Base-by-base conservation (phyloP, 2,329 filamentous ascomycete species). In the Colletotrichum spaethianum region DNA sequence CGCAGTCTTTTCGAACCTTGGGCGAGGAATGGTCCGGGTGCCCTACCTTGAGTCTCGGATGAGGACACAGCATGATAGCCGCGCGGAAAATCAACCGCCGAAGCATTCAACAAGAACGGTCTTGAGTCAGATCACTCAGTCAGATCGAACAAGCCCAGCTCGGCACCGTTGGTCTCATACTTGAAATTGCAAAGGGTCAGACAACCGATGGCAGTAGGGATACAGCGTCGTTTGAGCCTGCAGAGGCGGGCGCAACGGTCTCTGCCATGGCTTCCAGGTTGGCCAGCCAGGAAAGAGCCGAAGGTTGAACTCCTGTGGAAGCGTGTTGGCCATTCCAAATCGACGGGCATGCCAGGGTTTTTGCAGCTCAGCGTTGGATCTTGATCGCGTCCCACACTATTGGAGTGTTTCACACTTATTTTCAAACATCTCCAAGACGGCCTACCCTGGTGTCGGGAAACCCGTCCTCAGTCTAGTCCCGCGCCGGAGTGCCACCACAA, bases 361-460 rank as follows among this genome's bases (percentile, higher is more conserved):
- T 38, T 60, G 57, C 65, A 72, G 44, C 53, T 53, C 69, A 64
- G 69, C 53, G 59, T 69, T 46, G 53, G 65, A 69, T 69, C 65
- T 69, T 68, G 69, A 63, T 68, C 64, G 23, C 64, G 57, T 63
- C 57, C 64, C 68, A 66, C 68, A 63, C 68, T 20, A 59, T 61
- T 72, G 65, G 56, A 55, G 52, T 40, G 69, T 72, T 72, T 72
- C 69, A 72, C 40, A 57, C 60, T 69, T 18, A 28, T 60, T 69
- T 69, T 53, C 69, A 69, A 72, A 72, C 59, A 55, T 69, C 42
- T 28, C 59, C 59, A 60, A 72, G 69, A 72, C 69, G 65, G 40
- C 36, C 14, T 31, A 69, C 57, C 65, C 65, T 53, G n/a, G 59
- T 31, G 50, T 56, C 57, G 52, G 28, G 38, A 44, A 63, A 46